Evolutionary conservation across 2,329 filamentous ascomycete genomes (phyloP).

Genomic region (Microsporum canis): DNA sequence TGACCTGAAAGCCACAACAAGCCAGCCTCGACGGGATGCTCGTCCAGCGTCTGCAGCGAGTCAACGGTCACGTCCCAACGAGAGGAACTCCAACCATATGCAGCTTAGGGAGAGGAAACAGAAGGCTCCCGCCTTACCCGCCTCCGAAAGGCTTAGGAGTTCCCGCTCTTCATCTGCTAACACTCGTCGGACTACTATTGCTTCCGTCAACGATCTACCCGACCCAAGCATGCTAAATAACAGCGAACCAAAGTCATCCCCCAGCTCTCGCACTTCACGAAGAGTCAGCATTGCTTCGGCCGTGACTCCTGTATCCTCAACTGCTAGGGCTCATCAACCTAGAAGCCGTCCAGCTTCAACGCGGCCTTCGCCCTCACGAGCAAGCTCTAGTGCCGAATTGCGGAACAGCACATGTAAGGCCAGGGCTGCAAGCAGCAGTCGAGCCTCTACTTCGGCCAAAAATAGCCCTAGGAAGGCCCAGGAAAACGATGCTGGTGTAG

Average conservation of each 20-base stretch:
- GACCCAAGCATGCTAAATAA: constrained; percentile 18
- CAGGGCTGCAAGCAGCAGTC: background rate
- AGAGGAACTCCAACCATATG: constrained; percentile 40
- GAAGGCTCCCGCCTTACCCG: constrained; percentile 35
- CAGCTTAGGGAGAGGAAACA: constrained; percentile 61
- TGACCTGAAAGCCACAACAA: constrained; percentile 62
- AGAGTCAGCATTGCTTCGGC: constrained; percentile 24
- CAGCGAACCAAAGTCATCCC: constrained; percentile 11
- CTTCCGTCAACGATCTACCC: constrained; percentile 39
- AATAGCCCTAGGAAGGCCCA: background rate
- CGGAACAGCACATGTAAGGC: background rate
- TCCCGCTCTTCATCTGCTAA: constrained; percentile 26
- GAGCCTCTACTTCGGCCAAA: background rate
- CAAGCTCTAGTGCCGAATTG: background rate
- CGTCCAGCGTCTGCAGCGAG: constrained; percentile 38
- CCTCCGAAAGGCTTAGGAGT: constrained; percentile 40
- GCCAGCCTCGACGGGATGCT: constrained; percentile 54
- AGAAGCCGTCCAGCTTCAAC: background rate
- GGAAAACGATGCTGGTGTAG: constrained; percentile 15
- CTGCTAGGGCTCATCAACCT: background rate
- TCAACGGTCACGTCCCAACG: constrained; percentile 35
- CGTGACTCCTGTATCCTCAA: constrained; percentile 8
- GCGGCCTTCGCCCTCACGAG: constrained; percentile 3
- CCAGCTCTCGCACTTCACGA: constrained; percentile 14
- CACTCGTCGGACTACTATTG: constrained; percentile 52